Evolutionary conservation across 306 rosid genomes (phyloP).

Genomic region (Cucurbita ficifolia): DNA sequence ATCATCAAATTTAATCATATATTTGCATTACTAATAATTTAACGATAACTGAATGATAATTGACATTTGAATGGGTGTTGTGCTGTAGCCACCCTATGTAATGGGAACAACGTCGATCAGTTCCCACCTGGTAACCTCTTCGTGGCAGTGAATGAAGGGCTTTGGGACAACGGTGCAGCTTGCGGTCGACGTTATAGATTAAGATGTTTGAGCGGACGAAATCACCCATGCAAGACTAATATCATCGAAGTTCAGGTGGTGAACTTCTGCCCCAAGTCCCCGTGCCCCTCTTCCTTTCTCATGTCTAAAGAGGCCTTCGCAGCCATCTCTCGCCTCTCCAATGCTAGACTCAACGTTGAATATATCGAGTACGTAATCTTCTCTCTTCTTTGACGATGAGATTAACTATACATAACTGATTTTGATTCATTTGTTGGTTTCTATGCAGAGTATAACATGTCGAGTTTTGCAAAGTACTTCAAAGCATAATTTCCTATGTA

Average conservation of each 20-base stretch:
- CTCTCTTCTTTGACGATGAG: neutral
- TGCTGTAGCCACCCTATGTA: constrained; percentile 17
- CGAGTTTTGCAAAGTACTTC: neutral
- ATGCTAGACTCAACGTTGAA: constrained; percentile 42
- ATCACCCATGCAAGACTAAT: constrained; percentile 46
- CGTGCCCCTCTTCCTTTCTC: constrained; percentile 36
- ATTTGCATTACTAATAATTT: too few species aligned
- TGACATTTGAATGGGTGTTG: too few species aligned
- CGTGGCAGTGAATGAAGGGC: constrained; percentile 48
- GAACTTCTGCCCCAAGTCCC: constrained; percentile 25
- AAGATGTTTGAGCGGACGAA: constrained; percentile 49
- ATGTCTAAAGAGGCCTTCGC: constrained; percentile 40
- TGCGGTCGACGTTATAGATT: constrained; percentile 60
- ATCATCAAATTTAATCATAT: neutral
- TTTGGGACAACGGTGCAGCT: constrained; percentile 73
- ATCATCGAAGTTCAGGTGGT: constrained; percentile 47
- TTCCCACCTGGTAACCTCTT: constrained; percentile 37
- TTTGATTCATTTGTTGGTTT: neutral
- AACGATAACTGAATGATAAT: neutral
- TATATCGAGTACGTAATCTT: constrained; percentile 28
- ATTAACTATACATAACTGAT: neutral
- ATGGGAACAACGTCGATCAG: constrained; percentile 22
- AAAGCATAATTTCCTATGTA: neutral
- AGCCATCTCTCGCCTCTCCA: constrained; percentile 27
- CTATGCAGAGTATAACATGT: neutral